Base-by-base conservation (phyloP, 2,329 filamentous ascomycete genomes). In the Ustulina deusta region DNA sequence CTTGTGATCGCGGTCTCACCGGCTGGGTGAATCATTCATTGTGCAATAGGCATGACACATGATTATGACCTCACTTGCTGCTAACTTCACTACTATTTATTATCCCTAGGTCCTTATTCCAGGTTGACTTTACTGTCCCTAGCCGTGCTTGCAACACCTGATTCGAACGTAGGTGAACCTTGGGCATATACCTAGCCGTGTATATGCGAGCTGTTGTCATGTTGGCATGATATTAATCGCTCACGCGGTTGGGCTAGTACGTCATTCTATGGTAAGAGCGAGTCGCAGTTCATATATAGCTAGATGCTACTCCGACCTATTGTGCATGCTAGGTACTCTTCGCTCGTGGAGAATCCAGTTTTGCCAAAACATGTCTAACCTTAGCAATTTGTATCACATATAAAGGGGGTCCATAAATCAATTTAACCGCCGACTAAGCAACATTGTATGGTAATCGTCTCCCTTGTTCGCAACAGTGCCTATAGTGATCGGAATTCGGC, bases 351-450 rank as follows among this genome's bases (percentile, higher is more conserved):
- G 51, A n/a, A 38, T 25, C 15, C 36, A 27, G 20, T 29, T 15
- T 38, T 56, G 11, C 40, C 15, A 40, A 25, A 48, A 10, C 20
- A 46, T 36, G 36, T 48, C 55, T 6, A 17, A 6, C 38, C 17
- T 44, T 17, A 29, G 44, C n/a, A 20, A 15, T 34, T 6, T n/a
- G 57, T 56, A 25, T 61, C 51, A 49, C 6, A 42, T 61, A 57
- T 13, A 62, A 52, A 38, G 34, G 22, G 34, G n/a, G 40, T 40
- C n/a, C 34, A 10, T 9, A n/a, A 22, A 6, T 52, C 51, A 27
- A 63, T 63, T 66, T 66, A 67, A 49, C 65, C 65, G 65, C 60
- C 32, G 49, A 40, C 60, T 60, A 67, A 60, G 48, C 52, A 38
- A 55, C 9, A 20, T n/a, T 40, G 9, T 27, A 49, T 48, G 22